phyloP scores from a whole-genome alignment of 768 basidiomycete species.

The Kwoniella sp. region DNA sequence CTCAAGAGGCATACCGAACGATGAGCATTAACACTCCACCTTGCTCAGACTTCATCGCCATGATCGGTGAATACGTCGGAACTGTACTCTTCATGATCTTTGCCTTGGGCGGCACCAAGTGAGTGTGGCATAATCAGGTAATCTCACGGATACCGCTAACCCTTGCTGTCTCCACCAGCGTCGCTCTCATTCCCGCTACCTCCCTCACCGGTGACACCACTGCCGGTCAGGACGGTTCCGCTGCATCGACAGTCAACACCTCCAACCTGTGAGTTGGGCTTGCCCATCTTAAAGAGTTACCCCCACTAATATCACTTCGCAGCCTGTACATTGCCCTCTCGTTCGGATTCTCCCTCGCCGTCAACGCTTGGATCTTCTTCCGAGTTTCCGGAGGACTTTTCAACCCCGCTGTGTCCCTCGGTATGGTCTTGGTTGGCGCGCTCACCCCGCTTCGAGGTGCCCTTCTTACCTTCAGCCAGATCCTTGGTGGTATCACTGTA shows the following conservation, averaged over 20 bases:
- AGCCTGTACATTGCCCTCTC: constrained; percentile 47
- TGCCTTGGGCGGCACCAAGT: constrained; percentile 48
- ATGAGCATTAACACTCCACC: not conserved
- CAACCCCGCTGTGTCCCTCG: constrained; percentile 52
- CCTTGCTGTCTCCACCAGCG: constrained; percentile 10
- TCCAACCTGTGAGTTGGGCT: constrained; percentile 32
- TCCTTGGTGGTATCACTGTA: constrained; percentile 49
- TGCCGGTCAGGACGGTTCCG: constrained; percentile 35
- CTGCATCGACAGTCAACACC: constrained; percentile 44
- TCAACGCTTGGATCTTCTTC: constrained; percentile 51
- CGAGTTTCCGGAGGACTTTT: constrained; percentile 50
- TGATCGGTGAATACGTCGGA: constrained; percentile 49
- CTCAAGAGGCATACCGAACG: not conserved
- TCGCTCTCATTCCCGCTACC: constrained; percentile 45
- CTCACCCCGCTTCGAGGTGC: constrained; percentile 48
- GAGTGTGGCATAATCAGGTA: constrained; percentile 8
- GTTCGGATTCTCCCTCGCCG: constrained; percentile 48
- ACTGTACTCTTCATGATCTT: constrained; percentile 49
- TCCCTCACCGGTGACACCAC: constrained; percentile 41
- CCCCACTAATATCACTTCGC: not conserved
- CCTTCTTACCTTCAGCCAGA: constrained; percentile 48
- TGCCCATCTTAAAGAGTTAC: not conserved
- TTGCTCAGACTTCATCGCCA: constrained; percentile 45
- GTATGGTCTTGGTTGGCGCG: constrained; percentile 50
- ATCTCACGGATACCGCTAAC: not conserved